A percentile compares a stretch with the other conserved stretches of the same genome.
phyloP scores from a whole-genome alignment of 192 early-diverging fungal genomes.

The Backusella parvicylindrica region DNA sequence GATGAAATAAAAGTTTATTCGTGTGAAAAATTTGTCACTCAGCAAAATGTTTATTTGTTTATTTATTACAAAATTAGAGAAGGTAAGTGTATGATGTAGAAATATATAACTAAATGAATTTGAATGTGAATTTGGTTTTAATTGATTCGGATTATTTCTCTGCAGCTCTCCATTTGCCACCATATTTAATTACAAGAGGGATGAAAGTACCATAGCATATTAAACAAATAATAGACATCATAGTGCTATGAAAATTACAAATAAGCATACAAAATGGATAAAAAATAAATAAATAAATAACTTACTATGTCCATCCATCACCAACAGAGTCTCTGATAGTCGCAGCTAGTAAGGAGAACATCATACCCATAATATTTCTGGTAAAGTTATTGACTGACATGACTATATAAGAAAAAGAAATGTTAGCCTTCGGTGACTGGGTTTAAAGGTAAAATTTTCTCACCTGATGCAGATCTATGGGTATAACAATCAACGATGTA shows the following conservation, averaged over 20 bases:
- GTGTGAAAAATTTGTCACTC: background rate
- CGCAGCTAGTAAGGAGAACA: conserved; percentile 18
- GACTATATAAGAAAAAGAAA: background rate
- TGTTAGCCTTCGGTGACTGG: background rate
- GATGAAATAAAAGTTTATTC: background rate
- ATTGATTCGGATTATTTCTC: background rate
- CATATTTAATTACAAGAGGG: conserved; percentile 8
- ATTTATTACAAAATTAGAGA: background rate
- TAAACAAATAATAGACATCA: conserved; percentile 3
- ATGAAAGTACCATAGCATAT: background rate
- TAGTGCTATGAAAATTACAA: background rate
- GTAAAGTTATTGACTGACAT: conserved; percentile 15
- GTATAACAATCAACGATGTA: conserved; percentile 10
- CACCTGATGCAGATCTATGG: conserved; percentile 15
- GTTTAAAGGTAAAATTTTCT: background rate
- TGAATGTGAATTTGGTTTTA: background rate
- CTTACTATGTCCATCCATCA: conserved; percentile 29
- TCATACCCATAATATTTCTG: conserved; percentile 16
- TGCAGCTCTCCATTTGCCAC: background rate
- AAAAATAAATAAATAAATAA: background rate
- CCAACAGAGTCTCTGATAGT: conserved; percentile 3
- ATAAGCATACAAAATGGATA: background rate
- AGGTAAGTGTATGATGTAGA: background rate
- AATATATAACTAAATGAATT: background rate
- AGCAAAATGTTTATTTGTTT: background rate